A percentile compares a stretch with the other conserved stretches of the same genome.
phyloP scores from a whole-genome alignment of 1,284 basidiomycete genomes.

The Apiotrichum domesticum region DNA sequence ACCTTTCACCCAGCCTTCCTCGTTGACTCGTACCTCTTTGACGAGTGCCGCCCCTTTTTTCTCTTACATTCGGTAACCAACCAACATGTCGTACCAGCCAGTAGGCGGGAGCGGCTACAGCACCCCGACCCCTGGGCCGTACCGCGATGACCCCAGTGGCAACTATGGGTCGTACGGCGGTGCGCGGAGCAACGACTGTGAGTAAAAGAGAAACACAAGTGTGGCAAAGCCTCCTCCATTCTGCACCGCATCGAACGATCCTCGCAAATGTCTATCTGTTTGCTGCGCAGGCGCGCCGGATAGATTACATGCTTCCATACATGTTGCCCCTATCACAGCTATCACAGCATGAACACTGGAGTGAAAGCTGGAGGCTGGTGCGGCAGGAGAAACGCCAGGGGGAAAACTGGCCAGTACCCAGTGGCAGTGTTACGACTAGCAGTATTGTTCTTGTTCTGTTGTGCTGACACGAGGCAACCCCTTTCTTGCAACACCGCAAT shows the following conservation, averaged over 20 bases:
- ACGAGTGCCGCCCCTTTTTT: constrained; percentile 12
- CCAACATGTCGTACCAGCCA: constrained; percentile 8
- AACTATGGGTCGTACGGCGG: background rate
- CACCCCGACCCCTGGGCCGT: constrained; percentile 3
- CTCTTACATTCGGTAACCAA: background rate
- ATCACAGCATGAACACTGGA: background rate
- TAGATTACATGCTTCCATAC: no score
- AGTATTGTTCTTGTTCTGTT: no score
- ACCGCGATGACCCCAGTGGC: constrained; percentile 11
- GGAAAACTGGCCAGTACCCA: background rate
- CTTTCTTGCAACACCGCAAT: no score
- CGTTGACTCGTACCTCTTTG: background rate
- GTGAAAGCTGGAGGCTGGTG: background rate
- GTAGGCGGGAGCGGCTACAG: constrained; percentile 14
- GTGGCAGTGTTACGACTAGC: no score
- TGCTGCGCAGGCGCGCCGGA: no score
- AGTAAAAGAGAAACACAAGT: constrained; percentile 2
- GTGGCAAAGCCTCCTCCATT: no score
- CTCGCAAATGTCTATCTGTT: no score
- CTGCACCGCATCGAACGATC: no score
- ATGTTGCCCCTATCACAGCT: no score
- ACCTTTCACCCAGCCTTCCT: no score
- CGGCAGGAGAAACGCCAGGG: no score
- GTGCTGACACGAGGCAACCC: no score
- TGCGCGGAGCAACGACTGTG: constrained; percentile 8